phyloP scores from a whole-genome alignment of 805 yeast species.

The Hanseniaspora vineae region DNA sequence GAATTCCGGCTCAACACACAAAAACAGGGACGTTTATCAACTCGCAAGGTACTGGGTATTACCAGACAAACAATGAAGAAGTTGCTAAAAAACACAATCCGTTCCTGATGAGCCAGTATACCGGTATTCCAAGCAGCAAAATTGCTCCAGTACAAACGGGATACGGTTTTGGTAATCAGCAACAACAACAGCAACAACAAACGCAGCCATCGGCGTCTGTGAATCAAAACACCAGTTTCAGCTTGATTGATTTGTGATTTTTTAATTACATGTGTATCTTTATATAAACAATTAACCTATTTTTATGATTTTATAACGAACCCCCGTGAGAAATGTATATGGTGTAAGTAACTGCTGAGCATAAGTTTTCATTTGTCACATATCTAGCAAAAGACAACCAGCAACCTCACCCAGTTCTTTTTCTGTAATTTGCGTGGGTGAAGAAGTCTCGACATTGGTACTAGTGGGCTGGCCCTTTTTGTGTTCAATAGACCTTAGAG shows the following conservation, averaged over 20 bases:
- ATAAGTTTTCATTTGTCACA: slow-evolving; percentile 7
- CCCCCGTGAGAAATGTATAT: background rate
- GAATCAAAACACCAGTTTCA: slow-evolving; percentile 18
- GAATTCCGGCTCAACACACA: slow-evolving; percentile 91
- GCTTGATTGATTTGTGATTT: slow-evolving; percentile 19
- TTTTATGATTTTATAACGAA: background rate
- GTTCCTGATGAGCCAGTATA: slow-evolving; percentile 49
- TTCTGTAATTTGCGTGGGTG: slow-evolving; percentile 9
- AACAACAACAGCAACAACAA: slow-evolving; percentile 13
- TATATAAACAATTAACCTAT: background rate
- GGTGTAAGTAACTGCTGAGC: background rate
- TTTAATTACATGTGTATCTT: background rate
- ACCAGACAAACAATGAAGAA: slow-evolving; percentile 29
- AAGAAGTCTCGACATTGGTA: background rate
- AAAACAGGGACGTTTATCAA: slow-evolving; percentile 68
- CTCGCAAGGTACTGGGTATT: slow-evolving; percentile 78
- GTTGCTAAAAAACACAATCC: slow-evolving; percentile 26
- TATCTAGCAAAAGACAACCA: slow-evolving; percentile 20
- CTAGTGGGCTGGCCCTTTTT: slow-evolving; percentile 4
- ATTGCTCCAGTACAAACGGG: slow-evolving; percentile 83
- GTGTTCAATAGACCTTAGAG: slow-evolving; percentile 17
- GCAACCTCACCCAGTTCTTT: slow-evolving; percentile 20
- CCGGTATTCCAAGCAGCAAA: slow-evolving; percentile 53
- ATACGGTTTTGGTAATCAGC: slow-evolving; percentile 83
- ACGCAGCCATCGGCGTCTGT: background rate